These are phyloP conservation scores for Luffa acutangula DNA, from an alignment of 306 rosid species.

Conservation along the genomic window DNA sequence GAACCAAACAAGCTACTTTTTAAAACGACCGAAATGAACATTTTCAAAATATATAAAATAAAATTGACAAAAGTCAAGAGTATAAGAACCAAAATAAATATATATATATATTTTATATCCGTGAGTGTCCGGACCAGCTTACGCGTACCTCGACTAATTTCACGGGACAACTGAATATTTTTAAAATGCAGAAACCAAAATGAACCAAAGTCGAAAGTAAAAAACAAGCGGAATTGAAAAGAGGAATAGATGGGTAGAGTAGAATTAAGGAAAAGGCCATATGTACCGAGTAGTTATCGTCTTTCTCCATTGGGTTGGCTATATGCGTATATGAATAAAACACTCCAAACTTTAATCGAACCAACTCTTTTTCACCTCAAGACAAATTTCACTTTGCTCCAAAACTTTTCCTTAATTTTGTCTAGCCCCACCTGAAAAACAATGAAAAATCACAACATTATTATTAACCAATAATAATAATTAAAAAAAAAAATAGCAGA, in stretches of 20 bases:
- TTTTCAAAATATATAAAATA: too few relatives aligned
- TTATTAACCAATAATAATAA: not conserved
- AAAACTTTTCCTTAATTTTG: not conserved
- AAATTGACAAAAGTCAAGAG: too few relatives aligned
- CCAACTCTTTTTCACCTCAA: constrained; percentile 20
- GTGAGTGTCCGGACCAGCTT: too few relatives aligned
- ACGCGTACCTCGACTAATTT: too few relatives aligned
- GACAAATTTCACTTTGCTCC: constrained; percentile 2
- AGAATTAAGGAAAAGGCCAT: not conserved
- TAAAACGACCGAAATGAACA: not conserved
- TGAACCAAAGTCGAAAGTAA: too few relatives aligned
- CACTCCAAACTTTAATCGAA: constrained; percentile 18
- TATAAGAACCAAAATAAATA: not conserved
- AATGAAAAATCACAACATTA: not conserved
- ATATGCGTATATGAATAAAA: constrained; percentile 11
- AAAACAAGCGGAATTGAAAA: not conserved
- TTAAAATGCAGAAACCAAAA: not conserved
- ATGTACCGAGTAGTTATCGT: constrained; percentile 53
- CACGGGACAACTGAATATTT: too few relatives aligned
- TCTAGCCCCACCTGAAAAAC: not conserved
- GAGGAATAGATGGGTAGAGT: not conserved
- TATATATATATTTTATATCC: too few relatives aligned
- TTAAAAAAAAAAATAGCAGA: not conserved
- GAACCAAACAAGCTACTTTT: too few relatives aligned
- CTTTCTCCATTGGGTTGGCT: constrained; percentile 51